phyloP scores from a whole-genome alignment of 2,329 filamentous ascomycete genomes.

The Paracoccidioides brasiliensis region DNA sequence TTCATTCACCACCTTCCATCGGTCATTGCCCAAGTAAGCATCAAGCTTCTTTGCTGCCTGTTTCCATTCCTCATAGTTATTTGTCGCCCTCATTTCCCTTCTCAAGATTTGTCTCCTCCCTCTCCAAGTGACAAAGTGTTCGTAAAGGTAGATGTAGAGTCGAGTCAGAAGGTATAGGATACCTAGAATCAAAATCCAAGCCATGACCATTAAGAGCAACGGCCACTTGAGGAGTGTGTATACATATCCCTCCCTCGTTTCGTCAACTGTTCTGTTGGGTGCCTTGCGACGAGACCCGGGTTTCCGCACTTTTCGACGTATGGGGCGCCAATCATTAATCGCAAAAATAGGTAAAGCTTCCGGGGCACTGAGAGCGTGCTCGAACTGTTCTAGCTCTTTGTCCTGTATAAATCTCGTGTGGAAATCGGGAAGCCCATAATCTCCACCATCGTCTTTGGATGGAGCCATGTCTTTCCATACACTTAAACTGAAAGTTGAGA shows the following conservation, averaged over 20 bases:
- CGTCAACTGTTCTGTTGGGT: conserved; percentile 56
- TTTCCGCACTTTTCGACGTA: conserved; percentile 56
- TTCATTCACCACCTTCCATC: conserved; percentile 39
- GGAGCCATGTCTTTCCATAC: background rate
- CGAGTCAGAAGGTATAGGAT: conserved; percentile 67
- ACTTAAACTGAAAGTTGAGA: background rate
- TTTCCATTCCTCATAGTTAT: conserved; percentile 74
- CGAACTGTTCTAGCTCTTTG: conserved; percentile 64
- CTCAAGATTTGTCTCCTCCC: conserved; percentile 62
- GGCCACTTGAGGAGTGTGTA: conserved; percentile 90
- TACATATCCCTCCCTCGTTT: conserved; percentile 85
- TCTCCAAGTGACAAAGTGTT: conserved; percentile 81
- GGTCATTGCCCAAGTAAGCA: conserved; percentile 57
- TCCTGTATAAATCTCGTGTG: conserved; percentile 63
- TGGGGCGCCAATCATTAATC: conserved; percentile 88
- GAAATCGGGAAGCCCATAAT: conserved; percentile 65
- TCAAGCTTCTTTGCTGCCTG: conserved; percentile 67
- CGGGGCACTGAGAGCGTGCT: conserved; percentile 67
- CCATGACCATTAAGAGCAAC: conserved; percentile 62
- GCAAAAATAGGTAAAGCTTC: conserved; percentile 69
- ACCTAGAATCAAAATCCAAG: conserved; percentile 66
- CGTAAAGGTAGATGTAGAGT: conserved; percentile 83
- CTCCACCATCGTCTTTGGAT: conserved; percentile 25
- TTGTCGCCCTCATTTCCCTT: conserved; percentile 55
- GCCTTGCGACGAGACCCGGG: conserved; percentile 32